phyloP scores from a whole-genome alignment of 164 flowering plant genomes.

The Saururus chinensis region DNA sequence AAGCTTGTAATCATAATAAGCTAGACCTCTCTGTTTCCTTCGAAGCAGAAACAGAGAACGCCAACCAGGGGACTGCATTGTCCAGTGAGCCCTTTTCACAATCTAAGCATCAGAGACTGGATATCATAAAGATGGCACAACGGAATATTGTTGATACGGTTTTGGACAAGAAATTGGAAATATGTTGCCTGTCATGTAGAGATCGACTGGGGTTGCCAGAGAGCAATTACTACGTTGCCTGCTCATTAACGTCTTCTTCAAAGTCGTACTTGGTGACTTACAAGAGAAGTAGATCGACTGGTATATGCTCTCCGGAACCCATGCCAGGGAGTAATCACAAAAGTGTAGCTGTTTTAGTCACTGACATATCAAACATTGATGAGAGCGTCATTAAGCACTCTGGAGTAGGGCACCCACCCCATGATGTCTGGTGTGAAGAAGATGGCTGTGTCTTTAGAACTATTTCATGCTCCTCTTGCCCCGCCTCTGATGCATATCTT shows the following conservation, averaged over 20 bases:
- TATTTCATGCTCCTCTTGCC: conserved; percentile 72
- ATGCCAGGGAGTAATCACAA: conserved; percentile 7
- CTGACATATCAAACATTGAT: conserved; percentile 44
- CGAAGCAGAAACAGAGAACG: conserved; percentile 13
- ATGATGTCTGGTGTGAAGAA: conserved; percentile 69
- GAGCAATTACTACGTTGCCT: conserved; percentile 35
- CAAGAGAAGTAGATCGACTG: conserved; percentile 11
- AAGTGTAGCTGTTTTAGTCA: conserved; percentile 34
- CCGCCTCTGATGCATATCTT: conserved; percentile 28
- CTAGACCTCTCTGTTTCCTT: conserved; percentile 13
- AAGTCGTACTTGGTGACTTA: conserved; percentile 47
- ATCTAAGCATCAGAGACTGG: conserved; percentile 11
- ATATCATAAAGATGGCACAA: conserved; percentile 5
- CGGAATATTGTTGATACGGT: conserved; percentile 11
- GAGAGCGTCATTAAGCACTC: conserved; percentile 23
- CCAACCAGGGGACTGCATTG: conserved; percentile 22
- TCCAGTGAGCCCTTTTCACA: conserved; percentile 12
- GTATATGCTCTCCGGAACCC: conserved; percentile 3
- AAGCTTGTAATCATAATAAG: conserved; percentile 12
- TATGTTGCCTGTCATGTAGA: conserved; percentile 61
- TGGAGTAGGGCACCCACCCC: conserved; percentile 15
- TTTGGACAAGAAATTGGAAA: conserved; percentile 30
- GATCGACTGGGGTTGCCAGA: conserved; percentile 61
- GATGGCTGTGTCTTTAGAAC: conserved; percentile 84
- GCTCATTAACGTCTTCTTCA: conserved; percentile 41